Conservation (phyloP, 306 rosid species). For the Erythrophleum fordii region DNA sequence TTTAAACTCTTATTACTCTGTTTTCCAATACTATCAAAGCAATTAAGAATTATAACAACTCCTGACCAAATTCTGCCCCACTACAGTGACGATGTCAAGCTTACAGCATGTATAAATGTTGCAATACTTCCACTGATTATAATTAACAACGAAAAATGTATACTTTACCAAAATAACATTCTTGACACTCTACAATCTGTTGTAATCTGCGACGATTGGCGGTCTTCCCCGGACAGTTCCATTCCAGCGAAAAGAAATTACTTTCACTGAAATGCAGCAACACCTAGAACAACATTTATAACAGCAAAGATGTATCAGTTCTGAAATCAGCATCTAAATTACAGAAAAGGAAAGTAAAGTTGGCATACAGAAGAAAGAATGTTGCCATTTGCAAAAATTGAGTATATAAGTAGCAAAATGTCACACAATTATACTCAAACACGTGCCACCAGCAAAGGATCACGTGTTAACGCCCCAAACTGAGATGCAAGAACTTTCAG, state of each 20-base stretch:
- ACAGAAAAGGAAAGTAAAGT: slow-evolving; percentile 5
- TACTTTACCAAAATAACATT: slow-evolving; percentile 47
- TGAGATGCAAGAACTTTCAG: neutral
- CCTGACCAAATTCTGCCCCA: slow-evolving; percentile 2
- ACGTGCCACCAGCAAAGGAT: neutral
- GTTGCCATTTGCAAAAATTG: neutral
- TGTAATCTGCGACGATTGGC: slow-evolving; percentile 44
- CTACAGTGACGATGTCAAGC: slow-evolving; percentile 34
- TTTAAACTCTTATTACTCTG: neutral
- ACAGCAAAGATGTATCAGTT: slow-evolving; percentile 42
- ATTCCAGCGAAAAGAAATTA: slow-evolving; percentile 42
- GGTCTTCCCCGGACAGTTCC: slow-evolving; percentile 42
- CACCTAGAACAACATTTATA: slow-evolving; percentile 42
- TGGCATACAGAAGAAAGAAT: slow-evolving; percentile 6
- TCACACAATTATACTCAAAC: neutral
- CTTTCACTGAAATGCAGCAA: slow-evolving; percentile 34
- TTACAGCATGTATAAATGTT: slow-evolving; percentile 33
- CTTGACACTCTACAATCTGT: slow-evolving; percentile 48
- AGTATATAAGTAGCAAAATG: neutral
- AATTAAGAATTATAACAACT: slow-evolving; percentile 22
- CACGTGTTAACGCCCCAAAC: neutral
- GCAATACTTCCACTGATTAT: slow-evolving; percentile 42
- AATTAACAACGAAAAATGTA: slow-evolving; percentile 42
- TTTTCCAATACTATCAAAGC: neutral
- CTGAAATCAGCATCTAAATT: slow-evolving; percentile 38